These are phyloP conservation scores for Hibiscus tridactylites DNA, from an alignment of 345 rosid species.

Conservation along the genomic window DNA sequence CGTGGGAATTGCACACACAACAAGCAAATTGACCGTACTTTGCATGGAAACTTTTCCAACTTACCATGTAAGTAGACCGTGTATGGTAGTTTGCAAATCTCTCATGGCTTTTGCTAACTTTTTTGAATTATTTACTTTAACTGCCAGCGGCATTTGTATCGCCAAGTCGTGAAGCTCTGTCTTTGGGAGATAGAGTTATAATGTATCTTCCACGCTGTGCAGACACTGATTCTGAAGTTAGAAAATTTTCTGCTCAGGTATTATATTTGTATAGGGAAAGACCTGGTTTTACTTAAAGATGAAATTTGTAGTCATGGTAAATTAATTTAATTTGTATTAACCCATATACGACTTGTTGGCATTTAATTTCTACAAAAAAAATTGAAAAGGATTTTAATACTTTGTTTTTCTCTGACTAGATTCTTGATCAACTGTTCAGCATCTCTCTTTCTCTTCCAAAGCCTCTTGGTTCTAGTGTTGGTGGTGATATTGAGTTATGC, in stretches of 20 bases:
- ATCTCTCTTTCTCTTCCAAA: slow-evolving; percentile 87
- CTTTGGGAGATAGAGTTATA: slow-evolving; percentile 87
- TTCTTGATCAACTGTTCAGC: slow-evolving; percentile 91
- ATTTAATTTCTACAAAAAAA: not conserved
- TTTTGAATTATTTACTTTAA: slow-evolving; percentile 14
- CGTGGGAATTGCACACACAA: slow-evolving; percentile 77
- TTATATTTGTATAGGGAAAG: slow-evolving; percentile 9
- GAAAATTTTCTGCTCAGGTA: slow-evolving; percentile 93
- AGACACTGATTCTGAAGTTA: slow-evolving; percentile 83
- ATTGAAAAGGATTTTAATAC: not conserved
- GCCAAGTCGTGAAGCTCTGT: slow-evolving; percentile 90
- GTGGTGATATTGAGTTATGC: slow-evolving; percentile 55
- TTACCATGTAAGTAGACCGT: slow-evolving; percentile 60
- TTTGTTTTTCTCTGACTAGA: slow-evolving; percentile 30
- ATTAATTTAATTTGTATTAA: slow-evolving; percentile 6
- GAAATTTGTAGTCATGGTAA: not conserved
- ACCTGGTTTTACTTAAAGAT: slow-evolving; percentile 6
- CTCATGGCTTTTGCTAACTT: slow-evolving; percentile 4
- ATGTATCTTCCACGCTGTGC: slow-evolving; percentile 96
- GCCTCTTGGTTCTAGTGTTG: slow-evolving; percentile 40
- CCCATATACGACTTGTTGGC: not conserved
- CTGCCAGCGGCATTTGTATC: slow-evolving; percentile 72
- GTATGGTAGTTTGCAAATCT: not conserved
- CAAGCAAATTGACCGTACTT: slow-evolving; percentile 64
- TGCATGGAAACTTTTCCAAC: slow-evolving; percentile 59